Conservation (phyloP, 163 green algal species). For the Chlorella variabilis region DNA sequence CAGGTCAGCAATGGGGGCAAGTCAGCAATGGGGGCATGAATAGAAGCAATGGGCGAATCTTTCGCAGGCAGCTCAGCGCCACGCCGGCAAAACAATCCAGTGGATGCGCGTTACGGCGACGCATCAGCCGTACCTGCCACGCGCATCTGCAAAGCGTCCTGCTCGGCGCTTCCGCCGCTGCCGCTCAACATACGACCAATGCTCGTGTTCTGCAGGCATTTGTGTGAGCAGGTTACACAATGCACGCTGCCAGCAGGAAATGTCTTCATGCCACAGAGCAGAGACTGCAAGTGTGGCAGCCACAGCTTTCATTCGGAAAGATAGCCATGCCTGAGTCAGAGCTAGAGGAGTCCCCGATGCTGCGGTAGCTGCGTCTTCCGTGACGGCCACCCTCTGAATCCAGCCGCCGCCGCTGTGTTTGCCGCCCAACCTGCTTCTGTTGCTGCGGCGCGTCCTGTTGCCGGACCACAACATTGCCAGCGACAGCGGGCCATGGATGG, state of each 20-base stretch:
- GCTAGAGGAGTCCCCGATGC: background rate
- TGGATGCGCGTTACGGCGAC: too few relatives aligned
- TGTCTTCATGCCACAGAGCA: too few relatives aligned
- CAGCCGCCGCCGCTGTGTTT: conserved; percentile 4
- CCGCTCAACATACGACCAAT: conserved; percentile 33
- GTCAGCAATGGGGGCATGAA: too few relatives aligned
- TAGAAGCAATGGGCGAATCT: too few relatives aligned
- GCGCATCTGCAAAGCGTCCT: conserved; percentile 41
- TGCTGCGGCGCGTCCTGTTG: conserved; percentile 1
- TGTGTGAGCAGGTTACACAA: too few relatives aligned
- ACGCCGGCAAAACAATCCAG: too few relatives aligned
- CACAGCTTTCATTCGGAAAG: too few relatives aligned
- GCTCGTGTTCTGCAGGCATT: background rate
- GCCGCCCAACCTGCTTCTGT: background rate
- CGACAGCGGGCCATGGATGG: background rate
- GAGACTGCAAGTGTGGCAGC: too few relatives aligned
- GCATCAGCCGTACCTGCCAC: too few relatives aligned
- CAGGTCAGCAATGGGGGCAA: background rate
- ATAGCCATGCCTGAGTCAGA: conserved; percentile 2
- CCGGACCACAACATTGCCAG: background rate
- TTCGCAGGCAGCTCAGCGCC: too few relatives aligned
- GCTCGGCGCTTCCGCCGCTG: conserved; percentile 41
- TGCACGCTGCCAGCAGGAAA: too few relatives aligned
- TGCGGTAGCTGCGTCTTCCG: conserved; percentile 20
- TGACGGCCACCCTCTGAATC: background rate